Conservation (phyloP, 805 yeast species). For the Candida ortonii region DNA sequence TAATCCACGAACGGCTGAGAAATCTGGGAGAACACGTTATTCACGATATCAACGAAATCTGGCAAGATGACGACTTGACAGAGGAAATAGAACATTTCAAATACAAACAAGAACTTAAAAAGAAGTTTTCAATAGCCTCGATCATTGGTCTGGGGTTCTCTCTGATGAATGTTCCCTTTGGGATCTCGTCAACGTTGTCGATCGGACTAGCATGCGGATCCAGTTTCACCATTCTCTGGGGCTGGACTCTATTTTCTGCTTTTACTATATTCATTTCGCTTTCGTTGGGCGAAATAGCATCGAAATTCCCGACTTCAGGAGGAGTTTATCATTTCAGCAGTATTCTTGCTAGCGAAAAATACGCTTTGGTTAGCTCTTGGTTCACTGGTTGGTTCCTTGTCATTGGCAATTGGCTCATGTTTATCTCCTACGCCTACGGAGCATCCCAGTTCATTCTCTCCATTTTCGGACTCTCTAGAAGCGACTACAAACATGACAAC, state of each 20-base stretch:
- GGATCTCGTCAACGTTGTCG: constrained; percentile 69
- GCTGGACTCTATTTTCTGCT: constrained; percentile 65
- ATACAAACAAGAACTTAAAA: constrained; percentile 67
- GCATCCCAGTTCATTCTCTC: constrained; percentile 74
- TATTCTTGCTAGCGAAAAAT: constrained; percentile 56
- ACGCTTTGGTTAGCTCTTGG: constrained; percentile 65
- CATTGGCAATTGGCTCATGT: constrained; percentile 76
- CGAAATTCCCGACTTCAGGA: constrained; percentile 75
- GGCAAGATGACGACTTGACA: constrained; percentile 42
- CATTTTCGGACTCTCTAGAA: constrained; percentile 59
- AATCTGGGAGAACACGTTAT: constrained; percentile 29
- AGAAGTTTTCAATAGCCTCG: constrained; percentile 65
- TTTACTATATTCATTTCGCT: constrained; percentile 64
- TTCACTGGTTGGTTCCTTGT: constrained; percentile 74
- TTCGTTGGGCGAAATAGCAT: constrained; percentile 73
- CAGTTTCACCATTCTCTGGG: constrained; percentile 70
- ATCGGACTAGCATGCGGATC: constrained; percentile 76
- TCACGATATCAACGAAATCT: constrained; percentile 31
- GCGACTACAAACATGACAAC: constrained; percentile 55
- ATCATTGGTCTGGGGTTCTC: constrained; percentile 78
- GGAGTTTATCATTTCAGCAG: constrained; percentile 78
- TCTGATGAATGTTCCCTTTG: constrained; percentile 79
- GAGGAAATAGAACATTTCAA: constrained; percentile 69
- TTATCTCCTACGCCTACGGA: constrained; percentile 68
- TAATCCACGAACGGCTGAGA: constrained; percentile 22